Conservation (phyloP, 345 rosid genomes). For the Eucalyptus curtisii region DNA sequence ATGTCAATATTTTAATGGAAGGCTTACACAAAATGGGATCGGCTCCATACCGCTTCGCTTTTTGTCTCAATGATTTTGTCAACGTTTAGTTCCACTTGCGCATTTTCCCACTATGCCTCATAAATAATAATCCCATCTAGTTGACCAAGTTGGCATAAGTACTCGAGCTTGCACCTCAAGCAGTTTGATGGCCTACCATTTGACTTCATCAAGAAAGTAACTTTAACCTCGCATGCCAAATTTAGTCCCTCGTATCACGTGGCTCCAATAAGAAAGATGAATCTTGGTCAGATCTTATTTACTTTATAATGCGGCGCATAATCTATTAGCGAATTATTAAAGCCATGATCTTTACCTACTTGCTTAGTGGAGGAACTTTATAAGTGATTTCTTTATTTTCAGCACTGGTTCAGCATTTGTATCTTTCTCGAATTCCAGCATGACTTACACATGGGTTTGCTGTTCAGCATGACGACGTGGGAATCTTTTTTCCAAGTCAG, state of each 20-base stretch:
- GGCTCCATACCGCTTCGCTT: neutral
- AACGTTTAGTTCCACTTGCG: too few relatives aligned
- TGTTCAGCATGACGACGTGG: neutral
- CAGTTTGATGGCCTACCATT: neutral
- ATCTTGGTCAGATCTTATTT: neutral
- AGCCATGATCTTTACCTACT: neutral
- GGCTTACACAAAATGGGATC: neutral
- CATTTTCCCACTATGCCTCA: too few relatives aligned
- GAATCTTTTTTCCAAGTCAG: neutral
- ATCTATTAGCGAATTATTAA: neutral
- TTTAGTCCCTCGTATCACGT: neutral
- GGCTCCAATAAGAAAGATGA: neutral
- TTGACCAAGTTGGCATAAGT: neutral
- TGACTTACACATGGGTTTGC: neutral
- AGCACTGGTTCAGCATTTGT: neutral
- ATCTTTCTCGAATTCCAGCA: neutral
- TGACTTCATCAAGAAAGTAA: neutral
- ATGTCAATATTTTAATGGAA: neutral
- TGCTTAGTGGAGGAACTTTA: neutral
- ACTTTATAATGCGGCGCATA: neutral
- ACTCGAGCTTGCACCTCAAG: neutral
- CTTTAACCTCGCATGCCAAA: neutral
- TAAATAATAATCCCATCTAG: accelerated
- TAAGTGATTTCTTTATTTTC: neutral
- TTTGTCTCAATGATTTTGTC: too few relatives aligned